Base-by-base conservation (phyloP, 2,329 filamentous ascomycete species). In the Cordyceps farinosa region DNA sequence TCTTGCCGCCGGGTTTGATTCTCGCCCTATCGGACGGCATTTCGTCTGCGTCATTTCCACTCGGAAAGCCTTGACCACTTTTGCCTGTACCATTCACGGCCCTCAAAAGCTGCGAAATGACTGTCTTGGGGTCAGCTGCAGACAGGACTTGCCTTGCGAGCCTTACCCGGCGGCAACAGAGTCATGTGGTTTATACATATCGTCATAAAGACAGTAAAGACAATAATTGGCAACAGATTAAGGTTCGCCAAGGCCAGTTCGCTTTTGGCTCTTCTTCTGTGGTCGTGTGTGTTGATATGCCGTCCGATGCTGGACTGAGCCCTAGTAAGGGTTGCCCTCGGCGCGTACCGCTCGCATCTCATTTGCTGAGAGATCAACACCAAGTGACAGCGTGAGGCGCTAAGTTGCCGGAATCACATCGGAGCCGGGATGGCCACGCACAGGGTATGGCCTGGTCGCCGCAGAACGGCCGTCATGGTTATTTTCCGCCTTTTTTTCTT, bases 321-420 rank as follows among this genome's bases (percentile, higher is more conserved):
- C 34, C 38, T 22, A 8, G 27, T 47, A 27, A 27, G 38, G 48
- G 38, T 17, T 44, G 8, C 47, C 48, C 29, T 61, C 57, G 38
- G 57, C 57, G 57, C 38, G 32, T 61, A 53, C 57, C 48, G 36
- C 57, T 53, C 36, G 47, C 45, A 50, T 61, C 29, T 53, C 47
- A 61, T 61, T 61, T 36, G 57, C 48, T 27, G 38, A 34, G 9
- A 4, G 9, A 11, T 51, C 45, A 22, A 30, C 56, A 36, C n/a
- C 34, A 32, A 47, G 44, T 59, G 45, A 29, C 55, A 30, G 17
- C 34, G 17, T 38, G 55, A 38, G 22, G 15, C 56, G 47, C 55
- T 50, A 59, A 51, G 36, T 22, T 13, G 13, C 56, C 57, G 57
- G 57, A 61, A 53, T 61, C 57, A 61, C 57, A 61, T 59, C 45